Evolutionary conservation across 2,329 filamentous ascomycete species (phyloP).

Genomic region (Salinomyces thailandicus): DNA sequence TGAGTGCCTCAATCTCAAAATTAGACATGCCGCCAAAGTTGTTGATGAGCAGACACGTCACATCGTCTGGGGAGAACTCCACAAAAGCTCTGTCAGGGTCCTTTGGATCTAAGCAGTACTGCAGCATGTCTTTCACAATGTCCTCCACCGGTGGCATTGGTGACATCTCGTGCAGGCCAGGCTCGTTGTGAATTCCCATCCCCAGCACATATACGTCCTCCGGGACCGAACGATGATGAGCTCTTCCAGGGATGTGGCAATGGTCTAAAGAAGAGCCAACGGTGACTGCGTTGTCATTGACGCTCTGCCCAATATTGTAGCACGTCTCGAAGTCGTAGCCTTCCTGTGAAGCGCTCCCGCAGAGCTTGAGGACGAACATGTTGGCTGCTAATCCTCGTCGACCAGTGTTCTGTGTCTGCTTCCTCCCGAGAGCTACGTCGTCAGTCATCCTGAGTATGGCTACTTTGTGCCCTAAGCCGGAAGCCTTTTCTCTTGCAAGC

Average conservation of each 20-base stretch:
- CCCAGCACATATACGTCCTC: slow-evolving; percentile 29
- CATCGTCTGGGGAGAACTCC: slow-evolving; percentile 35
- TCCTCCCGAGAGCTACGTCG: slow-evolving; percentile 38
- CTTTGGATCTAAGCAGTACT: slow-evolving; percentile 37
- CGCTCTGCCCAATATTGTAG: slow-evolving; percentile 34
- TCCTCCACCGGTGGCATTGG: slow-evolving; percentile 41
- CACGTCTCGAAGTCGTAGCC: slow-evolving; percentile 37
- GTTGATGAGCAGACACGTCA: slow-evolving; percentile 38
- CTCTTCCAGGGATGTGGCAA: slow-evolving; percentile 43
- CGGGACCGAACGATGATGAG: slow-evolving; percentile 37
- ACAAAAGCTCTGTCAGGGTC: slow-evolving; percentile 42
- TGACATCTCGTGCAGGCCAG: slow-evolving; percentile 35
- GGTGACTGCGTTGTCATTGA: slow-evolving; percentile 38
- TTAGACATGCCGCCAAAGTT: slow-evolving; percentile 41
- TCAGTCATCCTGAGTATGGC: slow-evolving; percentile 41
- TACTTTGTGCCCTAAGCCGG: slow-evolving; percentile 35
- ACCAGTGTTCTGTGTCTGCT: slow-evolving; percentile 40
- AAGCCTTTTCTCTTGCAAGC: slow-evolving; percentile 38
- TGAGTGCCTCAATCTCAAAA: slow-evolving; percentile 40
- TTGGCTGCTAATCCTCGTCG: slow-evolving; percentile 43
- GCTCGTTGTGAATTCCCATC: slow-evolving; percentile 45
- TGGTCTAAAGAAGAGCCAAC: slow-evolving; percentile 43
- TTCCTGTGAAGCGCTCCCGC: slow-evolving; percentile 36
- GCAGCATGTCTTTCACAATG: slow-evolving; percentile 38
- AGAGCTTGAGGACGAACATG: slow-evolving; percentile 36